These are phyloP conservation scores for Dysphania ambrosioides DNA, from an alignment of 148 eudicot species.

Conservation along the genomic window DNA sequence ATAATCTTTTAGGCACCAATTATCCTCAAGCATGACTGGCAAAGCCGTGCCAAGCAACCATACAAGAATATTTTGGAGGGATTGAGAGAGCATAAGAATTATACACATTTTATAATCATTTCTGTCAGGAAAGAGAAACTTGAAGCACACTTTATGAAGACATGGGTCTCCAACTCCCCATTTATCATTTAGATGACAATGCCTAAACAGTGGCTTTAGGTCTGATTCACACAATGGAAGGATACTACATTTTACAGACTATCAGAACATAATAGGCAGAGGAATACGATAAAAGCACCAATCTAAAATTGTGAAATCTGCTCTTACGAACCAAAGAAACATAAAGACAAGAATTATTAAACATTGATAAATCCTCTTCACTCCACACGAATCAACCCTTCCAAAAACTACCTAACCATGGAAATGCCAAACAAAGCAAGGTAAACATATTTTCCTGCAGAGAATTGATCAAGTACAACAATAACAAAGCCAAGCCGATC, in stretches of 20 bases:
- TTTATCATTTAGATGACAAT: background rate
- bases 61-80: background rate
- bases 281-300: background rate
- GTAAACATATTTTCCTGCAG: background rate
- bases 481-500: too few relatives aligned
- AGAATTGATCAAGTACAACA: too few relatives aligned
- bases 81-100: too few relatives aligned
- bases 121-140: background rate
- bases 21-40: background rate
- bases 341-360: background rate
- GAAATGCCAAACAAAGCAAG: background rate
- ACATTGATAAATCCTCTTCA: background rate
- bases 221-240: background rate
- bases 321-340: background rate
- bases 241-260: background rate
- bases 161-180: background rate
- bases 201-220: background rate
- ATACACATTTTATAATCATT: too few relatives aligned
- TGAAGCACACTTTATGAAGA: background rate
- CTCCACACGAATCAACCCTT: too few relatives aligned
- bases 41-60: background rate
- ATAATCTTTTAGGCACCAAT: background rate
- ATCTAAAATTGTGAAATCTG: background rate
- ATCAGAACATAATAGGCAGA: background rate
- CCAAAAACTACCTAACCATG: too few relatives aligned